Evolutionary conservation across 805 yeast genomes (phyloP).

Genomic region (Clavispora carvajalis): DNA sequence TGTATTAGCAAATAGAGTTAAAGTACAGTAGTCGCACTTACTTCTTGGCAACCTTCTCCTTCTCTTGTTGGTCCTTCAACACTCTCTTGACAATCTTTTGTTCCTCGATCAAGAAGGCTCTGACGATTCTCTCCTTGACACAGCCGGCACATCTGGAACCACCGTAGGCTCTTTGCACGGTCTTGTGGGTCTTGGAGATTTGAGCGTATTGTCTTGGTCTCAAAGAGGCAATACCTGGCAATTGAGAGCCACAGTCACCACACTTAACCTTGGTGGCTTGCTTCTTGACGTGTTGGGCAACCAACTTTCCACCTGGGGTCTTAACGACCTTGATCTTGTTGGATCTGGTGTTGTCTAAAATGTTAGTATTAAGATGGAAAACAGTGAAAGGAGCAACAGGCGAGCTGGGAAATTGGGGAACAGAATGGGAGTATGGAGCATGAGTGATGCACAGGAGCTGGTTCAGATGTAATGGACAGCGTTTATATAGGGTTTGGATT

Average conservation of each 20-base stretch:
- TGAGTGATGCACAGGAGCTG: not conserved
- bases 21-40: not conserved
- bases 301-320: slow-evolving; percentile 99
- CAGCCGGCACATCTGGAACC: slow-evolving; percentile 98
- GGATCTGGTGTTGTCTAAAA: slow-evolving; percentile 88
- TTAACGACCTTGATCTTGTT: slow-evolving; percentile 99
- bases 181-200: slow-evolving; percentile 93
- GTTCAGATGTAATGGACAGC: not conserved
- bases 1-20: slow-evolving; percentile 1
- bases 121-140: slow-evolving; percentile 98
- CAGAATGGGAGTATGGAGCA: not conserved
- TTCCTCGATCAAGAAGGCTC: slow-evolving; percentile 99
- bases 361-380: not conserved
- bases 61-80: slow-evolving; percentile 91
- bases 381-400: not conserved
- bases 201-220: slow-evolving; percentile 98
- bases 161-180: slow-evolving; percentile 99
- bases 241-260: slow-evolving; percentile 81
- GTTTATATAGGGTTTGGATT: not conserved
- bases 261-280: slow-evolving; percentile 80
- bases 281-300: slow-evolving; percentile 97
- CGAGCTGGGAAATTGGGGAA: too few relatives aligned
- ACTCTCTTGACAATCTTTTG: slow-evolving; percentile 99
- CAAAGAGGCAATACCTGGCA: slow-evolving; percentile 85
- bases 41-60: slow-evolving; percentile 47